Evolutionary conservation across 495 filamentous ascomycete genomes (phyloP).

Genomic region (Pseudotulostoma volvatum): DNA sequence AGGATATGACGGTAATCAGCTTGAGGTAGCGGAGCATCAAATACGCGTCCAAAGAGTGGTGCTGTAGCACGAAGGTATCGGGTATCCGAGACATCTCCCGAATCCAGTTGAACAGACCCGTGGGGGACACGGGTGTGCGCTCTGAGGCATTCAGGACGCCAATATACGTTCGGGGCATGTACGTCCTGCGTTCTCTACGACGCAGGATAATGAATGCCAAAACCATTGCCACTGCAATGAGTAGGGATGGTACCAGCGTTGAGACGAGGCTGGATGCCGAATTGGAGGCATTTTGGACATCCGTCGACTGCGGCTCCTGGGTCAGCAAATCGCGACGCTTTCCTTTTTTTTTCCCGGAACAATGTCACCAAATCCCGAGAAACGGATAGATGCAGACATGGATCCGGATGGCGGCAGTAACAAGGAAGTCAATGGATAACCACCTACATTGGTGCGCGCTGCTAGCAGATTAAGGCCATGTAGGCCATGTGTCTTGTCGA

Average conservation of each 20-base stretch:
- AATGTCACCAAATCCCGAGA: too few species aligned
- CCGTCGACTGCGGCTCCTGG: too few species aligned
- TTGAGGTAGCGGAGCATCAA: constrained; percentile 76
- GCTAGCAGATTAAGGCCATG: too few species aligned
- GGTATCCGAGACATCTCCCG: constrained; percentile 58
- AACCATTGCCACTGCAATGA: constrained; percentile 49
- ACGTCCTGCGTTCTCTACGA: constrained; percentile 52
- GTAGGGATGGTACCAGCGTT: constrained; percentile 51
- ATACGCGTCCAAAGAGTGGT: constrained; percentile 80
- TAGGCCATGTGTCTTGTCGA: too few species aligned
- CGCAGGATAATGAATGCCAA: constrained; percentile 64
- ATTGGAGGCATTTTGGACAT: constrained; percentile 14
- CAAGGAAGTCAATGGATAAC: too few species aligned
- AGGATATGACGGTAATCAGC: constrained; percentile 51
- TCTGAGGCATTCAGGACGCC: constrained; percentile 52
- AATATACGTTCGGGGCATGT: constrained; percentile 79
- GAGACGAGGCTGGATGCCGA: constrained; percentile 45
- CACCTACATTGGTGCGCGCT: too few species aligned
- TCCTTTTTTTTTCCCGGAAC: too few species aligned
- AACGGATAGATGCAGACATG: too few species aligned
- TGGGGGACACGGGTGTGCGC: constrained; percentile 49
- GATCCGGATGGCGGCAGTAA: too few species aligned
- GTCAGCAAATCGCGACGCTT: too few species aligned
- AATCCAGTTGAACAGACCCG: constrained; percentile 62
- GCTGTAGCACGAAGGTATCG: constrained; percentile 71